Evolutionary conservation across 2,329 filamentous ascomycete genomes (phyloP), one percentile per base, ranked within the genome.

Genomic region (Chlorencoelia australis): DNA sequence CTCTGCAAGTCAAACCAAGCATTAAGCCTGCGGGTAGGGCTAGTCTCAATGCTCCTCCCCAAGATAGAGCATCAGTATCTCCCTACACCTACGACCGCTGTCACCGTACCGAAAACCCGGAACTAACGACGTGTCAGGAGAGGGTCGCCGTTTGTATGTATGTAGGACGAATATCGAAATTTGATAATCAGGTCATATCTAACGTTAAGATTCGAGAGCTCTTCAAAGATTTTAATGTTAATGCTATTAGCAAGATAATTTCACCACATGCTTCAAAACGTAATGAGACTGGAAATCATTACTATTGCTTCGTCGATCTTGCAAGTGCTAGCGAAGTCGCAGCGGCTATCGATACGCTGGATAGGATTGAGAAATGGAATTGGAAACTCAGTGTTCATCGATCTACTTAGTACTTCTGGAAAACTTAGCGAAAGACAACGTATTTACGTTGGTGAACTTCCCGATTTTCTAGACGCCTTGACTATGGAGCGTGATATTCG

Each of bases 221-320:
- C 1, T 68, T 75, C 37, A 51, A 58, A 5, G 65, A 55, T 0
- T 71, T 65, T 44, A 56, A 65, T 7, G 54, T 67, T 56, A 63
- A 56, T 47, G 33, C 46, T 13, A 43, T 58, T 10, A 55, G 55
- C 45, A 56, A 58, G 35, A 32, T 53, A 21, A 79, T 71, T 63
- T 78, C 67, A 30, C 73, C 67, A 43, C 75, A 65, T 52, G 74
- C 61, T 50, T 73, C 58, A 50, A 78, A 66, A 40, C 62, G 60
- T 17, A 55, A 61, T n/a, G 61, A 63, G 26, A 60, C 64, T 0
- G 73, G 71, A 19, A 68, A 73, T 44, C 66, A 75, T 50, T 70
- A 79, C 57, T 80, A 75, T 55, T 73, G 73, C 47, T 81, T 80
- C 41, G 71, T 81, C n/a, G 75, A 81, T 48, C 68, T 81, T 38